Conservation (phyloP, 2,329 filamentous ascomycete genomes). For the Exophiala mesophila region DNA sequence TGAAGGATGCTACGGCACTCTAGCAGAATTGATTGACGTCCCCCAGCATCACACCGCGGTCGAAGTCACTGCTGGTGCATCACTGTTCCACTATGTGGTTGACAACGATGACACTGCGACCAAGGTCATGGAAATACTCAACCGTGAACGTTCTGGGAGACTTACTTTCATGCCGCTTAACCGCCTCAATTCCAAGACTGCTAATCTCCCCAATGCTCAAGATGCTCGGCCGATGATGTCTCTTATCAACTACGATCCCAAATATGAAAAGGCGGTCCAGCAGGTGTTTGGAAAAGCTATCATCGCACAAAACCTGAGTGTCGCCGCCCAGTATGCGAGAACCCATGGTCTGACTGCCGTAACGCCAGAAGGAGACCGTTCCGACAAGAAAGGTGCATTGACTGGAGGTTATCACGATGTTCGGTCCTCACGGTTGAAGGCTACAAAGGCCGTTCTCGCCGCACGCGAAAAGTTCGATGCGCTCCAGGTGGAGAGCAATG, state of each 20-base stretch:
- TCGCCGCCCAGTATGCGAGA: conserved; percentile 85
- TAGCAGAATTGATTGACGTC: conserved; percentile 89
- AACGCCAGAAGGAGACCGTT: conserved; percentile 88
- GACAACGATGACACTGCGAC: conserved; percentile 87
- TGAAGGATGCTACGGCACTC: conserved; percentile 81
- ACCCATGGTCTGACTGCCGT: conserved; percentile 90
- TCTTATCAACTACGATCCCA: conserved; percentile 73
- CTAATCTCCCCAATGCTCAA: conserved; percentile 76
- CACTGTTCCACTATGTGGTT: conserved; percentile 92
- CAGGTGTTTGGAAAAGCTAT: conserved; percentile 96
- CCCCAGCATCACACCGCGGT: conserved; percentile 83
- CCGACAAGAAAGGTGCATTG: conserved; percentile 90
- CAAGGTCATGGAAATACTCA: conserved; percentile 70
- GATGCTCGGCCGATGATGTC: conserved; percentile 83
- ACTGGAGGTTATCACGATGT: conserved; percentile 92
- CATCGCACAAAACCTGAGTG: conserved; percentile 81
- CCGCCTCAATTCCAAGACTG: conserved; percentile 64
- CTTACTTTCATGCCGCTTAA: conserved; percentile 94
- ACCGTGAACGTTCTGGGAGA: conserved; percentile 73
- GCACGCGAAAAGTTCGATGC: conserved; percentile 71
- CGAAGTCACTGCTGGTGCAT: conserved; percentile 87
- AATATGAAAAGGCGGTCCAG: conserved; percentile 79
- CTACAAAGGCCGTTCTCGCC: conserved; percentile 67
- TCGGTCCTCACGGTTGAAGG: conserved; percentile 78
- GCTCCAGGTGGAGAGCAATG: conserved; percentile 57